Base-by-base conservation (phyloP, 2,329 filamentous ascomycete genomes). In the Chrysosporium queenslandicum region DNA sequence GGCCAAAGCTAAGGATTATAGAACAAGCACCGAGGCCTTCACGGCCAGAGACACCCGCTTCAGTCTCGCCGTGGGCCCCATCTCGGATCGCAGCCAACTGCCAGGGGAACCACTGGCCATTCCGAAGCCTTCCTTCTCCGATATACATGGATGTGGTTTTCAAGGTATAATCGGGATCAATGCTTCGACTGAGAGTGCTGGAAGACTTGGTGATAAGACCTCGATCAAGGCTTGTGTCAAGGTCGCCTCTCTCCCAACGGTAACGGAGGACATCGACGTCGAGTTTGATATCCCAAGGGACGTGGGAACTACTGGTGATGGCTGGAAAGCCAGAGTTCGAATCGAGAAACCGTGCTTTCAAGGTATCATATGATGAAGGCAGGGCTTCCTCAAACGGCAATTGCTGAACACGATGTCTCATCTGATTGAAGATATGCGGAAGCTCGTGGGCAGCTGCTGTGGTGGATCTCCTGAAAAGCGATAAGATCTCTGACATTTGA, bases 11-110 rank as follows among this genome's bases (percentile, higher is more conserved):
- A 6, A 83, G 64, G 0, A 84, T 72, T 32, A 82, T 73, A 0
- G 76, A 80, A 45, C 70, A 77, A 0, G 78, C 76, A 0, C 80
- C 80, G 1, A 64, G 42, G 0, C 59, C 59, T 0, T 56, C 59
- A 4, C 66, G 66, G 2, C 79, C 78, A 18, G 63, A 71, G 32
- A 84, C 82, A 1, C 65, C 65, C 2, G 56, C 63, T 30, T 63
- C 59, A 1, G 32, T 41, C 4, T 59, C 52, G 1, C 56, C 58
- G 29, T 65, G 63, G 2, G 61, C 62, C 18, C 63, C 63, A 53
- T 65, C 62, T 1, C 61, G 58, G 8, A 53, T 12, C 32, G 63
- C 58, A 21, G 52, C 54, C 8, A 58, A 55, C 23, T 59, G 58
- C 14, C 46, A 56, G 6, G 53, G 54, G 55, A 58, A 65, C 50